These are phyloP conservation scores for Lophiostoma macrostomum DNA, from an alignment of 495 filamentous ascomycete genomes.

Conservation along the genomic window DNA sequence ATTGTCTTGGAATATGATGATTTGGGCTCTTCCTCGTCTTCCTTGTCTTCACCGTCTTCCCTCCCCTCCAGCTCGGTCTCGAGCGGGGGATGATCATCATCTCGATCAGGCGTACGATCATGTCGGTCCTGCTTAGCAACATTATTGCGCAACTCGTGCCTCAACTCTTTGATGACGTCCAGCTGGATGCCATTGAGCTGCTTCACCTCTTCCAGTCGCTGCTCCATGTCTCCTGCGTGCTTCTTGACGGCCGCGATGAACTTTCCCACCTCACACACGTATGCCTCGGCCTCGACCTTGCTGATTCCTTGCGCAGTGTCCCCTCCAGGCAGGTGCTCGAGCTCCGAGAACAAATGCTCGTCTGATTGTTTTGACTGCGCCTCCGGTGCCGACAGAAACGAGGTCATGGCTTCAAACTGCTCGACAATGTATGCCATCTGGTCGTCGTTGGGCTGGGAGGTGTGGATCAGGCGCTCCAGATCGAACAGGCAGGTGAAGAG, in stretches of 20 bases:
- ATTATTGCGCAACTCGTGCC: slow-evolving; percentile 10
- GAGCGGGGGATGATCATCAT: too few species aligned
- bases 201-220: slow-evolving; percentile 12
- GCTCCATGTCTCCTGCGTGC: slow-evolving; percentile 2
- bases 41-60: not conserved
- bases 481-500: slow-evolving; percentile 10
- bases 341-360: slow-evolving; percentile 10
- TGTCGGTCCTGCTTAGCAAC: too few species aligned
- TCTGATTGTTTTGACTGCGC: slow-evolving; percentile 2
- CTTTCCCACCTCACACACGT: slow-evolving; percentile 3
- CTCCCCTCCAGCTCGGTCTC: not conserved
- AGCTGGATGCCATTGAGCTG: slow-evolving; percentile 15
- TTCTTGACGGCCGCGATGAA: slow-evolving; percentile 12
- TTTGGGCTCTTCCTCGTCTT: not conserved
- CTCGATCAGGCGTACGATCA: too few species aligned
- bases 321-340: not conserved
- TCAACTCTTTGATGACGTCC: slow-evolving; percentile 12
- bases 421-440: slow-evolving; percentile 21
- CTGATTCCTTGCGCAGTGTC: not conserved
- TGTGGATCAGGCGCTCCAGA: slow-evolving; percentile 12
- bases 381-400: slow-evolving; percentile 1
- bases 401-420: slow-evolving; percentile 10
- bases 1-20: not conserved
- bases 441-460: slow-evolving; percentile 6
- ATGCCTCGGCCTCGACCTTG: not conserved